These are phyloP conservation scores for Pyricularia pennisetigena DNA, from an alignment of 2,329 filamentous ascomycete species.

Conservation along the genomic window DNA sequence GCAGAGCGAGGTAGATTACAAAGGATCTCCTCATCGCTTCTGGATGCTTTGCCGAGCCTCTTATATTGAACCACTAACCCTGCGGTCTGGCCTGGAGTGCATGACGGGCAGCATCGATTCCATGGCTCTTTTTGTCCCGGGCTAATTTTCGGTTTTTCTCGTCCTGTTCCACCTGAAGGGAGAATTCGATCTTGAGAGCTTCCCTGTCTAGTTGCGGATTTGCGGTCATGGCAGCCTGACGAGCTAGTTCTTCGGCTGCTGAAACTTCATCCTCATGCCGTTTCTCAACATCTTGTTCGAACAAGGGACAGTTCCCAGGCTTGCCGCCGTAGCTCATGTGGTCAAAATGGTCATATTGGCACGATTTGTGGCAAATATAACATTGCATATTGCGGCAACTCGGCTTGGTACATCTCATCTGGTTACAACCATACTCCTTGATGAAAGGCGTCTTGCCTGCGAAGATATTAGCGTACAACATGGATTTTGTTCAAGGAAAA, in stretches of 20 bases:
- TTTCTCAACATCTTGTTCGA: slow-evolving; percentile 46
- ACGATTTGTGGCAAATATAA: slow-evolving; percentile 62
- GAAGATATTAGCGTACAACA: slow-evolving; percentile 8
- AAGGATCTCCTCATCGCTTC: neutral
- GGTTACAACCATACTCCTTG: slow-evolving; percentile 74
- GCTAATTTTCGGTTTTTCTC: slow-evolving; percentile 15
- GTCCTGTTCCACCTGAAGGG: slow-evolving; percentile 32
- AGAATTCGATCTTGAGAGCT: slow-evolving; percentile 48
- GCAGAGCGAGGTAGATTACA: neutral
- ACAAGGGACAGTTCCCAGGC: slow-evolving; percentile 53
- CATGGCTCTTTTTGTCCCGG: neutral
- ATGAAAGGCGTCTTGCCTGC: slow-evolving; percentile 62
- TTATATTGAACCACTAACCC: neutral
- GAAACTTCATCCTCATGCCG: slow-evolving; percentile 55
- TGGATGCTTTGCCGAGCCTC: neutral
- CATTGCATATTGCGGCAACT: slow-evolving; percentile 46
- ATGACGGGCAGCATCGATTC: neutral
- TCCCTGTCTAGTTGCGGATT: slow-evolving; percentile 52
- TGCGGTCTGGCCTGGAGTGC: neutral
- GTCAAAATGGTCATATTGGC: slow-evolving; percentile 63
- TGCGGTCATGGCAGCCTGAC: slow-evolving; percentile 42
- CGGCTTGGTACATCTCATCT: slow-evolving; percentile 59
- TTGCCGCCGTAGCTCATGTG: slow-evolving; percentile 36
- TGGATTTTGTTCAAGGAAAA: neutral
- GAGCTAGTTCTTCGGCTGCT: slow-evolving; percentile 48